Percentiles rank a stretch among this genome's conserved stretches.
Conservation (phyloP, 2,329 filamentous ascomycete genomes). For the Epichloe coenophiala region DNA sequence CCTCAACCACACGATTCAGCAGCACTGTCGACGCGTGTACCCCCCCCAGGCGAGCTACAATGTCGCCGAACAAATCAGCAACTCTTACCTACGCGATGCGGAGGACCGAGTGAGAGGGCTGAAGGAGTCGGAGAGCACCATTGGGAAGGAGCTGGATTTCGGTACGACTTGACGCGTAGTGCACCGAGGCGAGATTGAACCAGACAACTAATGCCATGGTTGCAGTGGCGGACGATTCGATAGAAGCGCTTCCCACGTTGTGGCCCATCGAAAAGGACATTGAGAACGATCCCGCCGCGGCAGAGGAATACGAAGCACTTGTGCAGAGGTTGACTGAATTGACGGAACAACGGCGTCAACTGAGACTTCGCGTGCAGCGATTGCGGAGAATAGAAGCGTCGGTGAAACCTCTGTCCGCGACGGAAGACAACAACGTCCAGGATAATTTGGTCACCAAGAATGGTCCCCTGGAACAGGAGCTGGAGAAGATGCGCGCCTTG, state of each 20-base stretch:
- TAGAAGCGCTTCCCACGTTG: conserved; percentile 31
- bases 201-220: background rate
- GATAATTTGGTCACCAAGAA: conserved; percentile 53
- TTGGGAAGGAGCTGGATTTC: conserved; percentile 30
- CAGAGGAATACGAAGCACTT: conserved; percentile 37
- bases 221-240: conserved; percentile 28
- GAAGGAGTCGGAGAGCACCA: conserved; percentile 23
- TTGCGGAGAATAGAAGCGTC: conserved; percentile 35
- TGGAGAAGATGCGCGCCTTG: conserved; percentile 52
- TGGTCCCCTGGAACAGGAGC: conserved; percentile 50
- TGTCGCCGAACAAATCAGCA: conserved; percentile 60
- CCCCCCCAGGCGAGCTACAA: conserved; percentile 54
- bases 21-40: conserved; percentile 54
- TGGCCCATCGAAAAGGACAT: conserved; percentile 31
- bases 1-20: conserved; percentile 48
- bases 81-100: conserved; percentile 40
- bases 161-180: conserved; percentile 15
- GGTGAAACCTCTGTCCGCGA: conserved; percentile 28
- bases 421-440: conserved; percentile 32
- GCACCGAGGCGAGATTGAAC: background rate
- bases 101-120: conserved; percentile 23
- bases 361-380: conserved; percentile 29
- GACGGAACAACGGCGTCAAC: conserved; percentile 21
- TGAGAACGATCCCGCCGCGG: conserved; percentile 28
- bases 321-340: conserved; percentile 36